Base-by-base conservation (phyloP, 106 monocot species). In the Dendrobium catenatum region DNA sequence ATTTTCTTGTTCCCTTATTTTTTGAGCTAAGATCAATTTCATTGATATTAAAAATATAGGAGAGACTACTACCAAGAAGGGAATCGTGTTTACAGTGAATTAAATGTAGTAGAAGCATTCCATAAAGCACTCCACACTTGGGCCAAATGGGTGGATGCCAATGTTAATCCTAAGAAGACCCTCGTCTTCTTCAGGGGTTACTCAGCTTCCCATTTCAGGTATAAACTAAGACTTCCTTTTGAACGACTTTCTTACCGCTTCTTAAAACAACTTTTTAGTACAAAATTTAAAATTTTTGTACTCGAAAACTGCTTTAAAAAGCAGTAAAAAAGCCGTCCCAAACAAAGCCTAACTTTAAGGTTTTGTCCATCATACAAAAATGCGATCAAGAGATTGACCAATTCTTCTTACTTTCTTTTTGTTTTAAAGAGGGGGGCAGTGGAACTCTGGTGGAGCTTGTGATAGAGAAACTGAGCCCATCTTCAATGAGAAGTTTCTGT, bases 401-500 rank as follows among this genome's bases (percentile, higher is more conserved):
- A 44, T 44, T 31, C 8, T 76, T 76, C 7, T 31, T 47, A 37
- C 1, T 43, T 18, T 79, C 33, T 56, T 81, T 55, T 27, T 37
- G 2, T 75, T 88, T 42, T 89, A 19, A 75, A 97, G 97, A 77
- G 97, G 97, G 9, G 97, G 94, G 1, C 94, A 84, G 78, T 97
- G 94, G 97, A 97, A 97, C 82, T 97, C 97, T 15, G 97, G 97
- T 27, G 97, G 97, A 16, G 86, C 87, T 31, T 97, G 97, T n/a
- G 89, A 97, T 81, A 79, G 37, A 46, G 97, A 97, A 80, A 94
- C 87, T 0, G 87, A 90, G 26, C 94, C 97, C 10, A 97, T 97
- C 44, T 86, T 75, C 55, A 85, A 97, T 15, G 90, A 94, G 20
- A 84, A 42, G 17, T 92, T 89, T 81, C 89, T 97, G 6, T 83